Evolutionary conservation across 495 filamentous ascomycete species (phyloP), one percentile per base, ranked within the genome.

Genomic region (Trichoderma reesei): DNA sequence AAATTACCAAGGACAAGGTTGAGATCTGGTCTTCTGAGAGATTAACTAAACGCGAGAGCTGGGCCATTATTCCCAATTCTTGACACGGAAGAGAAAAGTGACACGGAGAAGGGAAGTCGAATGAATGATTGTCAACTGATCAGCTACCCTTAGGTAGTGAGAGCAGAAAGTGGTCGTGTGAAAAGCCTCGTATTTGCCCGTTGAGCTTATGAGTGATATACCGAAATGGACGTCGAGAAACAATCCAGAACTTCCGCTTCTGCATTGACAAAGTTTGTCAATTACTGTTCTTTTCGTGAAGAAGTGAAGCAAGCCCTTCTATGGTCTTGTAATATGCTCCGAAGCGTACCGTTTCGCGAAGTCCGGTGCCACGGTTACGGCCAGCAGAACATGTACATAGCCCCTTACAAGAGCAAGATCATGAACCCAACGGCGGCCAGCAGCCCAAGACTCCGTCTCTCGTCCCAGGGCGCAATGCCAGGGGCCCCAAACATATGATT

Each of bases 381-480:
- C 11, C 51, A 56, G 51, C 51, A 56, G 51, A 56, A 56, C 51
- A 56, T 56, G 51, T 56, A 56, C 51, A 33, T 34, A 6, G 51
- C 51, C 34, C 8, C 51, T 5, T 20, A 56, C 51, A 56, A 56
- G 51, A 34, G 51, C 51, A 33, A 31, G 8, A 56, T 56, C 16
- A 34, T 56, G 26, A 56, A 56, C 51, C 51, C 51, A 56, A 34
- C 4, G 51, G 51, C 8, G 51, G 51, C 51, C 51, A 56, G 51
- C 51, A 56, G 31, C 51, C 51, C 51, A 56, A 56, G 51, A 56
- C 51, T 31, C 51, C 51, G 9, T 33, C 26, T 56, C 51, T 34
- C 1, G 51, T 56, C 7, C 51, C 51, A 8, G 51, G 51, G 0
- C 51, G 26, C 6, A 34, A 34, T 16, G 51, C 34, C 9, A 56